Percentiles rank a stretch among this genome's conserved stretches.
These are phyloP conservation scores for Citrus glauca DNA, from an alignment of 345 rosid species.

Conservation along the genomic window DNA sequence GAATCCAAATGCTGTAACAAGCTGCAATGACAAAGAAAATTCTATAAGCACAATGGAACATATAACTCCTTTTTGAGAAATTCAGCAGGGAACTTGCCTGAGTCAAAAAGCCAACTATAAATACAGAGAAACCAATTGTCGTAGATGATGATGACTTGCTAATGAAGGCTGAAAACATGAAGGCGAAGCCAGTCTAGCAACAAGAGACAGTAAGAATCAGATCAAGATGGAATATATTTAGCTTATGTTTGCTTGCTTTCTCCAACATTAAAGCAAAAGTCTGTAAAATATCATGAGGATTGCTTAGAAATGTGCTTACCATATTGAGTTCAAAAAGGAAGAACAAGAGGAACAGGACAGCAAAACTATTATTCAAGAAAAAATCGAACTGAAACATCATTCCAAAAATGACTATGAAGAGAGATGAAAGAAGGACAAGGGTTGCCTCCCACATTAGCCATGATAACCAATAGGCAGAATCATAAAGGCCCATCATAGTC, in stretches of 20 bases:
- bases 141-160: slow-evolving; percentile 81
- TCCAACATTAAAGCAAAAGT: slow-evolving; percentile 7
- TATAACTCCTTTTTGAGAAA: slow-evolving; percentile 1
- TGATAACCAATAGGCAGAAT: slow-evolving; percentile 84
- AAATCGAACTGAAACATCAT: slow-evolving; percentile 93
- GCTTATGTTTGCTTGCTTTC: background rate
- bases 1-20: slow-evolving; percentile 56
- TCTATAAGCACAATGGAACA: slow-evolving; percentile 12
- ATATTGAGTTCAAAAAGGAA: slow-evolving; percentile 81
- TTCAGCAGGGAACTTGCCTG: slow-evolving; percentile 48
- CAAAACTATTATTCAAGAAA: slow-evolving; percentile 80
- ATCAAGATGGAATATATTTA: slow-evolving; percentile 11
- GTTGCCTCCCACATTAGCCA: slow-evolving; percentile 89
- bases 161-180: slow-evolving; percentile 80
- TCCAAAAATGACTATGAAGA: slow-evolving; percentile 75
- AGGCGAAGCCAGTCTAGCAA: slow-evolving; percentile 73
- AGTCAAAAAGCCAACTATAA: slow-evolving; percentile 71
- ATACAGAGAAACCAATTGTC: slow-evolving; percentile 69
- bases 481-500: slow-evolving; percentile 87
- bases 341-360: slow-evolving; percentile 69
- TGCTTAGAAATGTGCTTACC: slow-evolving; percentile 39
- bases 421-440: slow-evolving; percentile 60
- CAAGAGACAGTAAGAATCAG: slow-evolving; percentile 7
- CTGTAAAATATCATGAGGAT: background rate
- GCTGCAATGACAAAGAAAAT: slow-evolving; percentile 35